Conservation (phyloP, 345 rosid genomes). For the Excoecaria agallocha region DNA sequence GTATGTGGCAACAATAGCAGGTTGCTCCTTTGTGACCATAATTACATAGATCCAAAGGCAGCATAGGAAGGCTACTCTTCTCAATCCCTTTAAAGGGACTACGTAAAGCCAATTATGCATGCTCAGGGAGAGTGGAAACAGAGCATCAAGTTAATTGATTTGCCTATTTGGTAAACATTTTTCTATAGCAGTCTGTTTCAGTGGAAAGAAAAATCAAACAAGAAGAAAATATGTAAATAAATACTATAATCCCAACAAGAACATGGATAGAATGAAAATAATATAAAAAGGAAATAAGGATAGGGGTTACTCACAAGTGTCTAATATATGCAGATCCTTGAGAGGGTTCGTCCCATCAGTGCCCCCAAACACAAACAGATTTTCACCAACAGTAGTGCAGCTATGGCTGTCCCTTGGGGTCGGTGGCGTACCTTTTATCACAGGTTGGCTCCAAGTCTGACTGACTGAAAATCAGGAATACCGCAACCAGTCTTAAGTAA, state of each 20-base stretch:
- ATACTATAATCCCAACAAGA: background rate
- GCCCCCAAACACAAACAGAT: constrained; percentile 84
- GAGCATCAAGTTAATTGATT: background rate
- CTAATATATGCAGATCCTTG: constrained; percentile 74
- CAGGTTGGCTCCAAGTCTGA: constrained; percentile 84
- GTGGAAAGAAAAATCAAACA: background rate
- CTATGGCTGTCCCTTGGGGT: constrained; percentile 93
- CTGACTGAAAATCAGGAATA: constrained; percentile 47
- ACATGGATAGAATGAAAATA: constrained; percentile 4
- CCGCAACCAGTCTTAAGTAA: background rate
- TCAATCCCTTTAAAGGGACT: background rate
- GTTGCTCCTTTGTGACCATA: too few species aligned
- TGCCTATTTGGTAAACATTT: background rate
- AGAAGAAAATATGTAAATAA: constrained; percentile 2
- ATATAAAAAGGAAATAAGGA: constrained; percentile 13
- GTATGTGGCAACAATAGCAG: too few species aligned
- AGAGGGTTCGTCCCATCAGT: constrained; percentile 86
- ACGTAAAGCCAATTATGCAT: background rate
- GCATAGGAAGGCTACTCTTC: background rate
- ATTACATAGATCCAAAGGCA: background rate
- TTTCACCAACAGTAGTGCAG: constrained; percentile 72
- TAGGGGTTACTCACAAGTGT: constrained; percentile 57
- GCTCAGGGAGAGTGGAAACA: background rate
- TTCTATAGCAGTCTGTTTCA: constrained; percentile 1
- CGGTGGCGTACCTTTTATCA: constrained; percentile 66